These are phyloP conservation scores for Cystoderma amianthinum DNA, from an alignment of 768 basidiomycete species.

Conservation along the genomic window DNA sequence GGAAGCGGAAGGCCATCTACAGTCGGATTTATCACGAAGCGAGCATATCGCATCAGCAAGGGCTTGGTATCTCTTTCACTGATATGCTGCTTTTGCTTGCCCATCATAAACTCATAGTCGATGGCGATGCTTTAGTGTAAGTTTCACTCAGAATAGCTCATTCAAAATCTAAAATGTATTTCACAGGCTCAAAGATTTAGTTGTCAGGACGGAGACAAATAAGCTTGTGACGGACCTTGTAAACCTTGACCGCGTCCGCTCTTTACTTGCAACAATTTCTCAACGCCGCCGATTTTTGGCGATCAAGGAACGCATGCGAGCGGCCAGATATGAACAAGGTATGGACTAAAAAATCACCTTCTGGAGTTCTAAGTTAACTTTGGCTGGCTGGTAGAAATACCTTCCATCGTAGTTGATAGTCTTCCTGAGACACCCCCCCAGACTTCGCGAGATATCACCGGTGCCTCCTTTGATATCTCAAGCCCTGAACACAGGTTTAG, in stretches of 20 bases:
- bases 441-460: constrained; percentile 51
- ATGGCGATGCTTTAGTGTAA: constrained; percentile 83
- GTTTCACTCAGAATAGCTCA: constrained; percentile 19
- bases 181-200: constrained; percentile 72
- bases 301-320: constrained; percentile 32
- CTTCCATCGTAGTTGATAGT: constrained; percentile 62
- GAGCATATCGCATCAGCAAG: constrained; percentile 57
- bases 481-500: constrained; percentile 25
- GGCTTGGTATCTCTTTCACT: constrained; percentile 84
- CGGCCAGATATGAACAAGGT: constrained; percentile 35
- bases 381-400: constrained; percentile 45
- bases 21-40: constrained; percentile 86
- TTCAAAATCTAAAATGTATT: constrained; percentile 2
- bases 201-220: constrained; percentile 68
- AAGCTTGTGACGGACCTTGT: constrained; percentile 79
- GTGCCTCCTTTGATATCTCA: constrained; percentile 24
- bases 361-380: constrained; percentile 1
- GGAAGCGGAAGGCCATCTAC: constrained; percentile 63
- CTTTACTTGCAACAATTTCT: constrained; percentile 70
- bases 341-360: constrained; percentile 1
- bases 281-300: constrained; percentile 64
- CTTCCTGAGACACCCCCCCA: constrained; percentile 46
- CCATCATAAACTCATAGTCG: constrained; percentile 88
- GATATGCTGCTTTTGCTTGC: constrained; percentile 83
- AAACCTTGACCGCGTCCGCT: constrained; percentile 79